These are phyloP conservation scores for Mycosarcoma mackinlayi DNA, from an alignment of 1,284 basidiomycete genomes.

Conservation along the genomic window DNA sequence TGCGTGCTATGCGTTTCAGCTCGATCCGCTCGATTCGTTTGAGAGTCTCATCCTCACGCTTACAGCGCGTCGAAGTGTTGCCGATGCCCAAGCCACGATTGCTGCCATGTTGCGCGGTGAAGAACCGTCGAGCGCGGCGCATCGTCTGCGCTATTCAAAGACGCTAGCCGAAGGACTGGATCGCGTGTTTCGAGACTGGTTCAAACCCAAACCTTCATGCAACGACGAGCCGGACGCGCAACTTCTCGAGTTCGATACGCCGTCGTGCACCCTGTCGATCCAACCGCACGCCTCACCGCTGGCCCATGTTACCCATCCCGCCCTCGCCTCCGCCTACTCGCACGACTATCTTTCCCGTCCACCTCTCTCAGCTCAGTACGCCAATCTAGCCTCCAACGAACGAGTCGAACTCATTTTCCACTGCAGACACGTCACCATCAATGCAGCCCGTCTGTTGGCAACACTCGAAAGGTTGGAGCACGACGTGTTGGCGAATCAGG, in stretches of 20 bases:
- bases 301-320: slow-evolving; percentile 36
- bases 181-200: slow-evolving; percentile 57
- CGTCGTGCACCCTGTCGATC: slow-evolving; percentile 47
- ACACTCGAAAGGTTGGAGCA: slow-evolving; percentile 47
- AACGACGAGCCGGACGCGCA: slow-evolving; percentile 10
- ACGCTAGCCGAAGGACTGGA: slow-evolving; percentile 55
- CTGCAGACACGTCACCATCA: slow-evolving; percentile 41
- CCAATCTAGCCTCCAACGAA: slow-evolving; percentile 17
- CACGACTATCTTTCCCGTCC: slow-evolving; percentile 48
- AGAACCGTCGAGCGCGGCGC: slow-evolving; percentile 1
- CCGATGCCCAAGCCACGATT: slow-evolving; percentile 21
- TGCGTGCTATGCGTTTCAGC: slow-evolving; percentile 54
- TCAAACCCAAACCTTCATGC: slow-evolving; percentile 16
- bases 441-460: slow-evolving; percentile 40
- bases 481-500: slow-evolving; percentile 38
- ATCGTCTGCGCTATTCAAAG: slow-evolving; percentile 48
- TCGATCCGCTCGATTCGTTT: slow-evolving; percentile 58
- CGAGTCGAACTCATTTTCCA: slow-evolving; percentile 55
- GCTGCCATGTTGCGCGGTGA: slow-evolving; percentile 28
- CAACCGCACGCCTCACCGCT: slow-evolving; percentile 47
- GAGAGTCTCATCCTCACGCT: slow-evolving; percentile 55
- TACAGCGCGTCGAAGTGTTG: slow-evolving; percentile 21
- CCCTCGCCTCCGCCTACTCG: slow-evolving; percentile 32
- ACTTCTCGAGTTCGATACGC: slow-evolving; percentile 49
- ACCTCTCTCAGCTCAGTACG: slow-evolving; percentile 34